Evolutionary conservation across 1,284 basidiomycete genomes (phyloP).

Genomic region (Cutaneotrichosporon sp.): DNA sequence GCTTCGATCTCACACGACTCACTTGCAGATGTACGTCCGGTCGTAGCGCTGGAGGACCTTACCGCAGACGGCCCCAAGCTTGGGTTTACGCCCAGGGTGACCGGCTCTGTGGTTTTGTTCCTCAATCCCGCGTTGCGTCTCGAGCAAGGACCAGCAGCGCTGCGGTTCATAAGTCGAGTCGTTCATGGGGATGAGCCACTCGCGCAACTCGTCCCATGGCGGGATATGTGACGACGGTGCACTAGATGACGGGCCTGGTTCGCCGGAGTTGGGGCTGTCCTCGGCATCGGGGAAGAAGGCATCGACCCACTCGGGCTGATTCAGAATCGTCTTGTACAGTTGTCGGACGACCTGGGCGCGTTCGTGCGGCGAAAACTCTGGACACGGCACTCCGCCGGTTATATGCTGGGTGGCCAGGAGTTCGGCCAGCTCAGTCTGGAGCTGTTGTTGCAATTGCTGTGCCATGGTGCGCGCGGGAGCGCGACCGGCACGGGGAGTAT

Average conservation of each 20-base stretch:
- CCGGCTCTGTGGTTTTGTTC: constrained; percentile 24
- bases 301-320: constrained; percentile 31
- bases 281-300: constrained; percentile 26
- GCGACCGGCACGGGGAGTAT: background rate
- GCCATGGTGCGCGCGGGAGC: constrained; percentile 19
- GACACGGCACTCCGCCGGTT: constrained; percentile 17
- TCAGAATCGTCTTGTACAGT: constrained; percentile 39
- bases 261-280: background rate
- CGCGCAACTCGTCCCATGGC: constrained; percentile 28
- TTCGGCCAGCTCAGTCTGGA: constrained; percentile 17
- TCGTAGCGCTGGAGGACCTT: constrained; percentile 56
- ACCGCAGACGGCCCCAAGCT: constrained; percentile 40
- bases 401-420: constrained; percentile 21
- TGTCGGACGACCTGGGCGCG: constrained; percentile 35
- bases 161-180: constrained; percentile 23
- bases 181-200: constrained; percentile 22
- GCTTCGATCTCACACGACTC: constrained; percentile 49
- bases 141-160: constrained; percentile 23
- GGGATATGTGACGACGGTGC: constrained; percentile 8
- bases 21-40: constrained; percentile 88
- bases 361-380: constrained; percentile 22
- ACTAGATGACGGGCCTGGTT: background rate
- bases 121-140: constrained; percentile 28
- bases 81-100: constrained; percentile 23
- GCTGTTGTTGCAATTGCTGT: constrained; percentile 9